Evolutionary conservation across 495 filamentous ascomycete genomes (phyloP).

Genomic region (Penicillium daleae): DNA sequence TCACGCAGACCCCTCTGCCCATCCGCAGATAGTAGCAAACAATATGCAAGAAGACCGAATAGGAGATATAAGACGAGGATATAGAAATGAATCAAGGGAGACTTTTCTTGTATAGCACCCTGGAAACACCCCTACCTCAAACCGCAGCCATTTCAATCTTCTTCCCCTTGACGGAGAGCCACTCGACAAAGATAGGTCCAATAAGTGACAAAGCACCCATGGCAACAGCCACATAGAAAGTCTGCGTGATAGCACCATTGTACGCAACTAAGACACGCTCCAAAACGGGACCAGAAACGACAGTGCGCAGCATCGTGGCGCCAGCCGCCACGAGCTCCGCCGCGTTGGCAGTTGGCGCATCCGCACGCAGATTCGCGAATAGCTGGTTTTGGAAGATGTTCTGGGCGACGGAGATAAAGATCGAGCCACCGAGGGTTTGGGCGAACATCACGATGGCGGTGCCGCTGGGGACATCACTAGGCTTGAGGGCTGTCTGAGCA

Average conservation of each 20-base stretch:
- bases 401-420: conserved; percentile 77
- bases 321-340: conserved; percentile 59
- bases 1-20: neutral
- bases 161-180: conserved; percentile 85
- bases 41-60: conserved; percentile 15
- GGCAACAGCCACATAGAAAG: conserved; percentile 71
- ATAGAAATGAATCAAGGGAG: neutral
- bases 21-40: conserved; percentile 6
- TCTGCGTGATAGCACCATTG: conserved; percentile 66
- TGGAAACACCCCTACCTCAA: conserved; percentile 6
- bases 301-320: conserved; percentile 64
- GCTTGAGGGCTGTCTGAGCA: conserved; percentile 65
- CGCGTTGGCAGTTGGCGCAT: conserved; percentile 57
- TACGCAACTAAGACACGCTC: conserved; percentile 66
- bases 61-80: neutral
- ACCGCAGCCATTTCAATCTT: conserved; percentile 66
- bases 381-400: conserved; percentile 79
- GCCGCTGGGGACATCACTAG: conserved; percentile 66
- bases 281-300: conserved; percentile 51
- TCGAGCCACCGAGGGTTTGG: conserved; percentile 72
- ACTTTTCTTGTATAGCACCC: neutral
- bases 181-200: conserved; percentile 66
- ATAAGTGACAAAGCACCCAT: conserved; percentile 64
- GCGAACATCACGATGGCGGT: conserved; percentile 68
- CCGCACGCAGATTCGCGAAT: conserved; percentile 52